Evolutionary conservation across 352 stramenopile species (phyloP).

Genomic region (Pythium sp.): DNA sequence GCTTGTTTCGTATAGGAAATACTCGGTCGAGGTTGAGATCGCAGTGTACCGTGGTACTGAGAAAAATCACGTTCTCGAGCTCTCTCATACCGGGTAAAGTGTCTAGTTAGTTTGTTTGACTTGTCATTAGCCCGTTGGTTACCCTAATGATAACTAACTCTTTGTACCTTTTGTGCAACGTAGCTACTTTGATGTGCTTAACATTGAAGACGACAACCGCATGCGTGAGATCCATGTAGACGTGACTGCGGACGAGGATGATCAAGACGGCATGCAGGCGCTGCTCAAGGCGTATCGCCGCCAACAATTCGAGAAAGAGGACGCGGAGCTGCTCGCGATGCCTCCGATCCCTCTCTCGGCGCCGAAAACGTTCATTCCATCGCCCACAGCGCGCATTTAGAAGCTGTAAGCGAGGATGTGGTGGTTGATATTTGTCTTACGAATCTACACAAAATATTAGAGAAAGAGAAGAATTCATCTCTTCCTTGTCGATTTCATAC

Average conservation of each 20-base stretch:
- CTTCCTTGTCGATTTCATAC: no score
- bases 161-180: not conserved
- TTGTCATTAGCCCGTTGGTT: not conserved
- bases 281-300: slow-evolving; percentile 32
- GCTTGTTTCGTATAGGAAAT: slow-evolving; percentile 24
- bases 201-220: slow-evolving; percentile 30
- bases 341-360: slow-evolving; percentile 33
- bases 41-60: slow-evolving; percentile 28
- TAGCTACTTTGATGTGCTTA: slow-evolving; percentile 45
- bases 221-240: slow-evolving; percentile 30
- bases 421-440: not conserved
- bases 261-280: slow-evolving; percentile 40
- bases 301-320: slow-evolving; percentile 37
- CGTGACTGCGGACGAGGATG: slow-evolving; percentile 29
- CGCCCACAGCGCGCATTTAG: slow-evolving; percentile 15
- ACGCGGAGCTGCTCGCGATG: slow-evolving; percentile 34
- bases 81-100: slow-evolving; percentile 31
- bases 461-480: no score
- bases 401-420: not conserved
- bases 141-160: not conserved
- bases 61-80: slow-evolving; percentile 15
- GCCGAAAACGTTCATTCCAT: slow-evolving; percentile 27
- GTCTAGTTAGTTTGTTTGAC: not conserved
- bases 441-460: not conserved
- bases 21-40: slow-evolving; percentile 38